Evolutionary conservation across 805 yeast species (phyloP).

Genomic region (Lipomyces kockii): DNA sequence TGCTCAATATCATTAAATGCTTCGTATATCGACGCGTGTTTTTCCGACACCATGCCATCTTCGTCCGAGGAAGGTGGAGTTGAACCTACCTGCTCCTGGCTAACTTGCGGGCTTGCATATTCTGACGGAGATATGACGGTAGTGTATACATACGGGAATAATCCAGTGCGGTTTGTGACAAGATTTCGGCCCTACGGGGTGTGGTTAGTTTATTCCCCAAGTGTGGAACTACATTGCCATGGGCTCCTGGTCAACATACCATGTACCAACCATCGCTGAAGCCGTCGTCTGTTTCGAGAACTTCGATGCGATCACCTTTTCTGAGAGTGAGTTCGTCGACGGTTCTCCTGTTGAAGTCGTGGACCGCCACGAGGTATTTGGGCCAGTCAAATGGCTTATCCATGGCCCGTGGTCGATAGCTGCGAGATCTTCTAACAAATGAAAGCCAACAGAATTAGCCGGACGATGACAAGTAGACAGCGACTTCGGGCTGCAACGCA

Average conservation of each 20-base stretch:
- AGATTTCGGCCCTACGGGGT: conserved; percentile 65
- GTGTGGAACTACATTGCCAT: conserved; percentile 10
- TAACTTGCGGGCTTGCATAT: not conserved
- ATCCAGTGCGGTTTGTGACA: conserved; percentile 73
- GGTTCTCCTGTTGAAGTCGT: conserved; percentile 82
- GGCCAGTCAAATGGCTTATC: conserved; percentile 1
- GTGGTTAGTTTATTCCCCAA: not conserved
- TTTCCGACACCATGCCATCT: conserved; percentile 9
- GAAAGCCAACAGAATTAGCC: not conserved
- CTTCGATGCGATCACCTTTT: conserved; percentile 85
- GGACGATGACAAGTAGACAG: not conserved
- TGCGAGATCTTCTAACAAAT: not conserved
- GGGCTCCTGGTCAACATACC: conserved; percentile 39
- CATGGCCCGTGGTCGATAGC: not conserved
- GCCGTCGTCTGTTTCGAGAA: conserved; percentile 89
- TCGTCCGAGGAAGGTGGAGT: not conserved
- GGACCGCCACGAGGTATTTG: conserved; percentile 60
- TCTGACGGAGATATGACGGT: conserved; percentile 43
- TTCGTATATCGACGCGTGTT: conserved; percentile 30
- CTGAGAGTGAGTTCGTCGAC: conserved; percentile 85
- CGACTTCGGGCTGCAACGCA: not conserved
- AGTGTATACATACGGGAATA: conserved; percentile 90
- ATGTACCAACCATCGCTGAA: conserved; percentile 97
- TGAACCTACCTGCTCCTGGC: not conserved
- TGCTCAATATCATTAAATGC: conserved; percentile 48